These are phyloP conservation scores for Emergomyces pasteurianus DNA, from an alignment of 2,329 filamentous ascomycete genomes.

Conservation along the genomic window DNA sequence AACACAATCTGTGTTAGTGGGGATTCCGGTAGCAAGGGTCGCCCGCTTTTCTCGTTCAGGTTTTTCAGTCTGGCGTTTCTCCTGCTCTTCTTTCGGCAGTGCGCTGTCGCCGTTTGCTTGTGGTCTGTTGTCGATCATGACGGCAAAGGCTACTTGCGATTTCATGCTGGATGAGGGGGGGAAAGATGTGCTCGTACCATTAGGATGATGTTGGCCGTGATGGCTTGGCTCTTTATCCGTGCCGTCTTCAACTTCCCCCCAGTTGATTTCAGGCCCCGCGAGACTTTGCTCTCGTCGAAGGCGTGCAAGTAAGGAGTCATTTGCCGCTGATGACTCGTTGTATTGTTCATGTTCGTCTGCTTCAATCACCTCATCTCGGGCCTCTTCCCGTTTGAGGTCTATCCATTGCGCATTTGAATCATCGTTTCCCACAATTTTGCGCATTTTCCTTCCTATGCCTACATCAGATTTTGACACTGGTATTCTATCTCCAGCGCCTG, in stretches of 20 bases:
- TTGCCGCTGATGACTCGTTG: constrained; percentile 19
- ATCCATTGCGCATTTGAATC: constrained; percentile 24
- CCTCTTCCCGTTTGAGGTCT: constrained; percentile 17
- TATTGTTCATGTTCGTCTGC: constrained; percentile 25
- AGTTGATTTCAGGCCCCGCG: background rate
- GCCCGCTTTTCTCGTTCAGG: background rate
- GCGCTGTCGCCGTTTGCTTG: background rate
- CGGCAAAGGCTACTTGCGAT: constrained; percentile 6
- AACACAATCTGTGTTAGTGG: background rate
- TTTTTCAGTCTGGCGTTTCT: background rate
- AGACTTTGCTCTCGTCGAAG: constrained; percentile 17
- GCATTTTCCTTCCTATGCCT: constrained; percentile 36
- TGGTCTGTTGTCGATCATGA: constrained; percentile 13
- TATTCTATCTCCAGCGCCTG: constrained; percentile 46
- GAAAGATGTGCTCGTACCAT: constrained; percentile 6
- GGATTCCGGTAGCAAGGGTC: constrained; percentile 3
- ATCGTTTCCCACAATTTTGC: constrained; percentile 34
- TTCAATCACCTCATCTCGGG: constrained; percentile 17
- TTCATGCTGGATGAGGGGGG: constrained; percentile 8
- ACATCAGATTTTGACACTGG: constrained; percentile 32
- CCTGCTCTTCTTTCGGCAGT: background rate
- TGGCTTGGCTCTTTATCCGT: constrained; percentile 4
- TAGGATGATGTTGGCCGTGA: background rate
- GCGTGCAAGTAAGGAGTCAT: constrained; percentile 22
- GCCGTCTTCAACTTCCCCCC: constrained; percentile 9